Evolutionary conservation across 2,329 filamentous ascomycete genomes (phyloP).

Genomic region (Paramyrothecium roridum): DNA sequence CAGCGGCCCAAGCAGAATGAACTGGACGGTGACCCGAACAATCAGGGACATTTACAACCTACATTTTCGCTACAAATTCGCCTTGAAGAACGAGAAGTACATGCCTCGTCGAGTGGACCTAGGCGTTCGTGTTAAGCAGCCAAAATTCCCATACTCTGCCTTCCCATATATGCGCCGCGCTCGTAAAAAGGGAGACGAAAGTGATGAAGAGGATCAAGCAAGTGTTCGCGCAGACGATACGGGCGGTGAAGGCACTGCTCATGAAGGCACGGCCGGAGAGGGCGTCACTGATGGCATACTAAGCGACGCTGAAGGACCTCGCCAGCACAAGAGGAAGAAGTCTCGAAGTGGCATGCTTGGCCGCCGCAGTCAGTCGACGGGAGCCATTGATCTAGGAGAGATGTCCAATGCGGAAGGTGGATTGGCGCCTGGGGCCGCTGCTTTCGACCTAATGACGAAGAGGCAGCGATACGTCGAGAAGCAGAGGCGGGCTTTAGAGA

Average conservation of each 20-base stretch:
- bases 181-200: slow-evolving; percentile 74
- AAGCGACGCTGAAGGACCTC: slow-evolving; percentile 28
- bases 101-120: slow-evolving; percentile 64
- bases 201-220: slow-evolving; percentile 65
- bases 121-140: slow-evolving; percentile 73
- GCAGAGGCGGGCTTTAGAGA: slow-evolving; percentile 81
- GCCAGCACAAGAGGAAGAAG: slow-evolving; percentile 37
- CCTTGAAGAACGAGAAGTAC: slow-evolving; percentile 79
- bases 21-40: slow-evolving; percentile 87
- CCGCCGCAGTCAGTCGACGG: slow-evolving; percentile 51
- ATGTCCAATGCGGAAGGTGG: slow-evolving; percentile 35
- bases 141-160: slow-evolving; percentile 82
- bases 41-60: slow-evolving; percentile 89
- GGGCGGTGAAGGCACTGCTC: slow-evolving; percentile 51
- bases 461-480: slow-evolving; percentile 68
- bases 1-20: slow-evolving; percentile 92
- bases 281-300: slow-evolving; percentile 31
- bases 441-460: slow-evolving; percentile 39
- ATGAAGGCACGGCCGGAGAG: slow-evolving; percentile 55
- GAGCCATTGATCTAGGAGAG: slow-evolving; percentile 43
- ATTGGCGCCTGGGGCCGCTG: slow-evolving; percentile 50
- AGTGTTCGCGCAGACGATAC: slow-evolving; percentile 39
- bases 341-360: slow-evolving; percentile 53
- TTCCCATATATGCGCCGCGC: slow-evolving; percentile 87
- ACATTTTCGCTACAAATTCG: slow-evolving; percentile 89